A percentile compares a stretch with the other conserved stretches of the same genome.
These are phyloP conservation scores for Nyctanthes arbortristis DNA, from an alignment of 257 asterid species.

Conservation along the genomic window DNA sequence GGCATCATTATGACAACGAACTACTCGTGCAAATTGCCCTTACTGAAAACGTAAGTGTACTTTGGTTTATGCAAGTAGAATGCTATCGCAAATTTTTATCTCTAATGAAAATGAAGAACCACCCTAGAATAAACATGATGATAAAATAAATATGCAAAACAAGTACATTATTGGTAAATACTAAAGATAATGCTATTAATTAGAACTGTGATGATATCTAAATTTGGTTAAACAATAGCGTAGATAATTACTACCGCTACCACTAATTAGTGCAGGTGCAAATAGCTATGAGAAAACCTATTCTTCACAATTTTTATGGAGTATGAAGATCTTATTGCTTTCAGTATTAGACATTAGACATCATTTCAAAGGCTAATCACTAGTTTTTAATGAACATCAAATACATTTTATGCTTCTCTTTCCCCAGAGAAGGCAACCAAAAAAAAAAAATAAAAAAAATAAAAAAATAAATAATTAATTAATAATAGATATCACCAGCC, in stretches of 20 bases:
- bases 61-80: not conserved
- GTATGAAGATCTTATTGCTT: not conserved
- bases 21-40: slow-evolving; percentile 2
- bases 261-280: not conserved
- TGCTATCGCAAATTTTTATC: not conserved
- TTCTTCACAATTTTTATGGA: not conserved
- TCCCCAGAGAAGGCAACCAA: too few species aligned
- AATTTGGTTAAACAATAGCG: slow-evolving; percentile 15
- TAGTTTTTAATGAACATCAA: not conserved
- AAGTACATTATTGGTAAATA: not conserved
- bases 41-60: slow-evolving; percentile 3
- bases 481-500: not conserved
- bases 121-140: not conserved
- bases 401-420: not conserved
- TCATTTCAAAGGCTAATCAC: not conserved
- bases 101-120: not conserved
- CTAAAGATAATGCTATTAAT: not conserved
- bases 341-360: not conserved
- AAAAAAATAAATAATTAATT: not conserved
- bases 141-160: not conserved
- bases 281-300: not conserved
- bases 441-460: not conserved
- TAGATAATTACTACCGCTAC: slow-evolving; percentile 11
- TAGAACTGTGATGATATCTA: slow-evolving; percentile 1
- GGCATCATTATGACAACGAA: not conserved